These are phyloP conservation scores for Domatiomyces catenatus DNA, from an alignment of 2,329 filamentous ascomycete species.

Conservation along the genomic window DNA sequence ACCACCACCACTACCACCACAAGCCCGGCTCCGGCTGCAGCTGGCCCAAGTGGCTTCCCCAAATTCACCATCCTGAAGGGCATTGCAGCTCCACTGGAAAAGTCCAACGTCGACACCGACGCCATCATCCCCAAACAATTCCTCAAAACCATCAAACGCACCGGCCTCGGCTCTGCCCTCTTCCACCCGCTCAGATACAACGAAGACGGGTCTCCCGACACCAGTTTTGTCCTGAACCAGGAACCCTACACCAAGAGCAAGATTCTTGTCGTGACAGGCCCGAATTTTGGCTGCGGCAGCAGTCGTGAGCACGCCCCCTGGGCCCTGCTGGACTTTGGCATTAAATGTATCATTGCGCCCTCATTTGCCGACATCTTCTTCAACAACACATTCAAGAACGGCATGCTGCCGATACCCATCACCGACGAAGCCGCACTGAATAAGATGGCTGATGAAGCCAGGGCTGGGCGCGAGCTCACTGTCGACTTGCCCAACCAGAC, in stretches of 20 bases:
- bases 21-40: conserved; percentile 29
- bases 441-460: conserved; percentile 59
- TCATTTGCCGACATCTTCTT: conserved; percentile 90
- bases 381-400: conserved; percentile 99
- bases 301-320: conserved; percentile 92
- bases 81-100: conserved; percentile 72
- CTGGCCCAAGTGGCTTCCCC: conserved; percentile 51
- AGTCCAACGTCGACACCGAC: conserved; percentile 92
- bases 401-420: conserved; percentile 81
- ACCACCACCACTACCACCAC: conserved; percentile 33
- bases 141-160: conserved; percentile 97
- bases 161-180: conserved; percentile 72
- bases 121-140: conserved; percentile 99
- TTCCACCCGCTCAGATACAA: conserved; percentile 77
- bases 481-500: conserved; percentile 75
- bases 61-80: conserved; percentile 76
- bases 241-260: conserved; percentile 71
- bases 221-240: conserved; percentile 77
- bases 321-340: conserved; percentile 92
- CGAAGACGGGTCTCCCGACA: conserved; percentile 56
- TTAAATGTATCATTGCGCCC: conserved; percentile 82
- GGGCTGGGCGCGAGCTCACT: conserved; percentile 68
- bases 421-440: conserved; percentile 47
- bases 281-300: conserved; percentile 89
- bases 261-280: conserved; percentile 79